phyloP scores from a whole-genome alignment of 805 yeast species.

The Pichia paraexigua region DNA sequence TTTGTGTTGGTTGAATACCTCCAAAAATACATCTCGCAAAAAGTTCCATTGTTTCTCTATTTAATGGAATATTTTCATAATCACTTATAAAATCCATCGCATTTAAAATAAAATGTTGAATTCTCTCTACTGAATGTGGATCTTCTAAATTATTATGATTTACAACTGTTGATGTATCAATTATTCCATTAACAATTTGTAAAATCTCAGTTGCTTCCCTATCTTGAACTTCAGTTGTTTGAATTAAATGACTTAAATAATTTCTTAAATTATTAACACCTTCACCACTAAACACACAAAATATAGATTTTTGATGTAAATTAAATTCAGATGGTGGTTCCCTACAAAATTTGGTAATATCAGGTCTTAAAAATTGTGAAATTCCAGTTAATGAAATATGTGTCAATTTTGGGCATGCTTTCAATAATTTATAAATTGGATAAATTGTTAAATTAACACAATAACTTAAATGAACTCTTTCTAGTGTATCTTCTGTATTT shows the following conservation, averaged over 20 bases:
- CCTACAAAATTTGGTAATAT: slow-evolving; percentile 79
- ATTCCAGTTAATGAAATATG: slow-evolving; percentile 92
- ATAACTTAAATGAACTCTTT: slow-evolving; percentile 88
- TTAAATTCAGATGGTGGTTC: slow-evolving; percentile 90
- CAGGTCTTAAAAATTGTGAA: slow-evolving; percentile 77
- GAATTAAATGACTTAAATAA: slow-evolving; percentile 40
- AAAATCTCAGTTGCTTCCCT: slow-evolving; percentile 26
- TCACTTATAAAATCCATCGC: slow-evolving; percentile 24
- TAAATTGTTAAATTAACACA: slow-evolving; percentile 73
- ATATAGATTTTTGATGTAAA: slow-evolving; percentile 72
- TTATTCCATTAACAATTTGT: slow-evolving; percentile 24
- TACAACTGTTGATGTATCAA: slow-evolving; percentile 15
- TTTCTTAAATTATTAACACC: slow-evolving; percentile 75
- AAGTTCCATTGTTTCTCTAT: slow-evolving; percentile 19
- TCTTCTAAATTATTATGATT: slow-evolving; percentile 17
- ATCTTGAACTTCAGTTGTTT: slow-evolving; percentile 26
- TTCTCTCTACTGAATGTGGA: slow-evolving; percentile 19
- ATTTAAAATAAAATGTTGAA: slow-evolving; percentile 22
- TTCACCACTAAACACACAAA: slow-evolving; percentile 89
- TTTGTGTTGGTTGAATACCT: slow-evolving; percentile 24
- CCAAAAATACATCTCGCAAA: slow-evolving; percentile 26
- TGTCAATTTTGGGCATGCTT: slow-evolving; percentile 77
- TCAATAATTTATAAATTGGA: slow-evolving; percentile 68
- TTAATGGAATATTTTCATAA: slow-evolving; percentile 19
- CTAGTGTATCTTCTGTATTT: slow-evolving; percentile 67